A percentile compares a stretch with the other conserved stretches of the same genome.
phyloP scores from a whole-genome alignment of 2,329 filamentous ascomycete species.

The Fusarium coffeatum region DNA sequence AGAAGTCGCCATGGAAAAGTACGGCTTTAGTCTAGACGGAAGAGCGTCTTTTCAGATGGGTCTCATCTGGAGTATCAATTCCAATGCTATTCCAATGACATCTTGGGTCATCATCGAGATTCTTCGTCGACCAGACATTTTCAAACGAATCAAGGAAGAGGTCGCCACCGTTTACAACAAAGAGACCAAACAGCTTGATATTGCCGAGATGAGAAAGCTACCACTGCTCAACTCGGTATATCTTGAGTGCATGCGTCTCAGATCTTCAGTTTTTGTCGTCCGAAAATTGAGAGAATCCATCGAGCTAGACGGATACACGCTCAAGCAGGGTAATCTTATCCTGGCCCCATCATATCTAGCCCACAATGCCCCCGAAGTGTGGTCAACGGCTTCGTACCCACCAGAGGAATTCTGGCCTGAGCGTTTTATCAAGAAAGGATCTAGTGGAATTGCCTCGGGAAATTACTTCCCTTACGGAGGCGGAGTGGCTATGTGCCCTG shows the following conservation, averaged over 20 bases:
- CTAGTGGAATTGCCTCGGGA: constrained; percentile 23
- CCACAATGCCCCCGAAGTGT: constrained; percentile 36
- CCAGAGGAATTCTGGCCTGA: constrained; percentile 42
- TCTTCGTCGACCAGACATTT: constrained; percentile 35
- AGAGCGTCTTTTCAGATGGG: constrained; percentile 42
- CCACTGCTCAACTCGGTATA: constrained; percentile 40
- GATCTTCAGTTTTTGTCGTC: constrained; percentile 40
- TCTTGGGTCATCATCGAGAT: constrained; percentile 43
- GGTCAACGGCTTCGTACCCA: constrained; percentile 25
- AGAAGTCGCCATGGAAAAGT: constrained; percentile 41
- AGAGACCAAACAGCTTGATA: constrained; percentile 16
- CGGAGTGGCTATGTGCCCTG: constrained; percentile 44
- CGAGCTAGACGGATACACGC: constrained; percentile 38
- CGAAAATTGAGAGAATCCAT: constrained; percentile 40
- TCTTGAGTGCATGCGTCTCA: constrained; percentile 37
- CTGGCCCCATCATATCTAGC: constrained; percentile 41
- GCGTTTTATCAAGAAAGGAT: constrained; percentile 35
- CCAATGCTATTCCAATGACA: constrained; percentile 43
- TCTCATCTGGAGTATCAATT: constrained; percentile 44
- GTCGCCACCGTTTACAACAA: constrained; percentile 15
- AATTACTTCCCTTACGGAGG: constrained; percentile 46
- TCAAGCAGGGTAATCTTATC: constrained; percentile 40
- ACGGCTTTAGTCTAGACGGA: constrained; percentile 37
- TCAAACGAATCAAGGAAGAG: constrained; percentile 29
- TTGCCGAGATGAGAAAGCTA: constrained; percentile 29